phyloP scores from a whole-genome alignment of 345 rosid genomes.

The Ailanthus altissimus region DNA sequence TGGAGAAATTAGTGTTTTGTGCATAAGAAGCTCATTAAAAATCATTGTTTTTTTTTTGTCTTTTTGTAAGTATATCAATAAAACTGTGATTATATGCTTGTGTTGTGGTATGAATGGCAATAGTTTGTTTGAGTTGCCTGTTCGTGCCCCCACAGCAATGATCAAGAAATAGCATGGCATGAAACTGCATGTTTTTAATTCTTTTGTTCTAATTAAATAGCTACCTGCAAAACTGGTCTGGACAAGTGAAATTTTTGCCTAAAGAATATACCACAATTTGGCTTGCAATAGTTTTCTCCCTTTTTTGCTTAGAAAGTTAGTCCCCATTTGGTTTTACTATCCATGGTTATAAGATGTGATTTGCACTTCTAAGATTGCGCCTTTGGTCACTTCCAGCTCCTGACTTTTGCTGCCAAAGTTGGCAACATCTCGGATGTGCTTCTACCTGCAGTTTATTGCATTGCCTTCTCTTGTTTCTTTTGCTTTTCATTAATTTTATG shows the following conservation, averaged over 20 bases:
- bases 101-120: background rate
- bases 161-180: background rate
- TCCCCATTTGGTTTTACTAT: conserved; percentile 9
- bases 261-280: background rate
- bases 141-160: background rate
- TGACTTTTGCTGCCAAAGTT: background rate
- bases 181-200: background rate
- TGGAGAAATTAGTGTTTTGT: background rate
- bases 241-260: background rate
- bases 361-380: conserved; percentile 7
- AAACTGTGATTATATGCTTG: background rate
- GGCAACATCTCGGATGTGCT: conserved; percentile 8
- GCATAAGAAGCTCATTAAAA: background rate
- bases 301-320: conserved; percentile 3
- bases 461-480: background rate
- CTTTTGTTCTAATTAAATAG: conserved; percentile 11
- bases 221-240: background rate
- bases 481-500: background rate
- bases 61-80: background rate
- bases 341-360: conserved; percentile 11
- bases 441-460: conserved; percentile 6
- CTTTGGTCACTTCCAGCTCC: background rate
- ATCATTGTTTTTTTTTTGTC: background rate
- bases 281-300: background rate
- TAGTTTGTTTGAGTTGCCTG: background rate